Base-by-base conservation (phyloP, 768 basidiomycete species). In the Mycena floridula region DNA sequence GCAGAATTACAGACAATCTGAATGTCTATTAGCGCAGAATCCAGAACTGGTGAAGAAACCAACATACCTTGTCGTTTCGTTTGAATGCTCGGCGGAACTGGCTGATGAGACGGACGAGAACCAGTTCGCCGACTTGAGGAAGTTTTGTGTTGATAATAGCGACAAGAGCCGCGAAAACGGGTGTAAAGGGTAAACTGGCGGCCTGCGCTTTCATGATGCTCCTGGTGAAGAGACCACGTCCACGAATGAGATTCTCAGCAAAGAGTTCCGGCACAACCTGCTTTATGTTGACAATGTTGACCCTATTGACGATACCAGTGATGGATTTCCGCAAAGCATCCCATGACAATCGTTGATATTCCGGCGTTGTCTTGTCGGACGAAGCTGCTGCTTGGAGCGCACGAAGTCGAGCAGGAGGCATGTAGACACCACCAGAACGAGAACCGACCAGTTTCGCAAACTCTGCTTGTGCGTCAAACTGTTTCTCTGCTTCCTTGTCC, bases 251-350 rank as follows among this genome's bases (percentile, higher is more conserved):
- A 64, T 99, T 96, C 64, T 99, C 96, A 2, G 80, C 65, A 57
- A 99, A 97, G 21, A 99, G 66, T 61, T 95, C 90, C 0, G 91
- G 90, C 0, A 92, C 78, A 52, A 95, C 79, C 55, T 85, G 78
- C 66, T 97, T 96, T 78, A 99, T 99, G 62, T 98, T 98, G 54
- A 83, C 75, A 16, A 92, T 76, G 63, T 98, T 97, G 69, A 99
- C 90, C 74, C 96, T 87, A 74, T 99, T 99, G 74, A 98, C 95
- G 54, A 98, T 86, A 91, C 96, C 96, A 23, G 96, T 98, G 57
- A 99, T 88, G 41, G 86, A 89, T 67, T 99, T 99, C 59, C 94
- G 83, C 48, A 99, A 68, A 2, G 96, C 96, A 58, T 99, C 96
- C 96, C 96, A 99, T 8, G 91, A 89, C 47, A 99, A 67, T 8